Percentiles rank a stretch among this genome's conserved stretches.
Conservation (phyloP, 306 rosid species). For the Prosopis cineraria region DNA sequence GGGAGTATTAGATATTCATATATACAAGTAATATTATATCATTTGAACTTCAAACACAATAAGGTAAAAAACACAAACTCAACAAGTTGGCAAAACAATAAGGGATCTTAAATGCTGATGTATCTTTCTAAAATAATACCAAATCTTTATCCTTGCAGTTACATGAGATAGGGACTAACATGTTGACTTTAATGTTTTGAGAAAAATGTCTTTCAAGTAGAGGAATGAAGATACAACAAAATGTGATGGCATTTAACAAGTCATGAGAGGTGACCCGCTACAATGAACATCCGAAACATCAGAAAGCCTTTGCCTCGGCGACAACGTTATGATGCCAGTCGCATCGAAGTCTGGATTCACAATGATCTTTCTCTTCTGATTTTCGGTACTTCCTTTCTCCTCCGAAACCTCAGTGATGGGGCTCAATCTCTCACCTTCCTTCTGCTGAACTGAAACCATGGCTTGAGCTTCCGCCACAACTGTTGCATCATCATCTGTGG, state of each 20-base stretch:
- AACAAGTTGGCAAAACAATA: not conserved
- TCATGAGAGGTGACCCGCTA: slow-evolving; percentile 90
- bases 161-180: slow-evolving; percentile 9
- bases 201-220: not conserved
- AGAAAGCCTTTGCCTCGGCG: slow-evolving; percentile 85
- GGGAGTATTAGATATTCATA: too few species aligned
- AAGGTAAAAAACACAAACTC: not conserved
- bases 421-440: slow-evolving; percentile 58
- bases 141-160: not conserved
- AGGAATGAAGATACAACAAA: slow-evolving; percentile 6
- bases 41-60: not conserved
- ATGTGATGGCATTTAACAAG: slow-evolving; percentile 42
- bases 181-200: not conserved
- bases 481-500: slow-evolving; percentile 72
- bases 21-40: too few species aligned
- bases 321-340: slow-evolving; percentile 54
- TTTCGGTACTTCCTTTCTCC: slow-evolving; percentile 66
- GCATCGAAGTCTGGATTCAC: slow-evolving; percentile 72
- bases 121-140: not conserved
- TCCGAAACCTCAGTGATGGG: slow-evolving; percentile 84
- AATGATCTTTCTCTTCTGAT: slow-evolving; percentile 75
- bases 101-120: not conserved
- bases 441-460: slow-evolving; percentile 48
- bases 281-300: slow-evolving; percentile 86
- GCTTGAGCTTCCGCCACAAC: slow-evolving; percentile 94